phyloP scores from a whole-genome alignment of 2,329 filamentous ascomycete genomes.

The Penicillium corylophilum region DNA sequence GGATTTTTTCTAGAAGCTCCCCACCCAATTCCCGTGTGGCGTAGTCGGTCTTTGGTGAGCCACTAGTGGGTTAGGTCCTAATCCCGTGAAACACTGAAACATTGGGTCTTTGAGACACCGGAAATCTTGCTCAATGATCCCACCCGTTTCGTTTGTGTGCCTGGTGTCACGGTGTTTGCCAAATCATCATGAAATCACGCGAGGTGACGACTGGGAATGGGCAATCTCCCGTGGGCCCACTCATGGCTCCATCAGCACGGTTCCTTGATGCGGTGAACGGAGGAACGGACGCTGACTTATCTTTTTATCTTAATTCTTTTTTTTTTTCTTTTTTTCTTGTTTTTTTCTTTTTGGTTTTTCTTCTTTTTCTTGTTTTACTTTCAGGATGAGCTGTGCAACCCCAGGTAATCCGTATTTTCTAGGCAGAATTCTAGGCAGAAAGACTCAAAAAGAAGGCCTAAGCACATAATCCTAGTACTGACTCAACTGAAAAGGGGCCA shows the following conservation, averaged over 20 bases:
- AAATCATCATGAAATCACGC: conserved; percentile 26
- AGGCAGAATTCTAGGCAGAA: too few species aligned
- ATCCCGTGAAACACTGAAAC: too few species aligned
- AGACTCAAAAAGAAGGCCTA: background rate
- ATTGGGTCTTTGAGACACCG: conserved; percentile 3
- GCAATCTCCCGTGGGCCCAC: conserved; percentile 29
- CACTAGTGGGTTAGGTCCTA: conserved; percentile 10
- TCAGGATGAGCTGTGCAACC: conserved; percentile 3
- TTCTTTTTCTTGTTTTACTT: conserved; percentile 1
- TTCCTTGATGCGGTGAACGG: conserved; percentile 23
- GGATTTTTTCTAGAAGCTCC: conserved; percentile 27
- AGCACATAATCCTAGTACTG: background rate
- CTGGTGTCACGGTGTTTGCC: conserved; percentile 3
- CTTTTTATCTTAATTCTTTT: background rate
- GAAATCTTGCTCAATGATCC: background rate
- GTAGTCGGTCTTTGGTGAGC: conserved; percentile 9
- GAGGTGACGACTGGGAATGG: conserved; percentile 25
- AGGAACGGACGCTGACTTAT: conserved; percentile 4
- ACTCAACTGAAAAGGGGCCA: conserved; percentile 5
- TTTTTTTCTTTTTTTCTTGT: conserved; percentile 2
- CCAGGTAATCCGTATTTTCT: background rate
- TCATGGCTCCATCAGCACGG: conserved; percentile 21
- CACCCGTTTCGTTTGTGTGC: background rate
- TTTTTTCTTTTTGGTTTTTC: conserved; percentile 2
- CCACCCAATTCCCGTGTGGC: conserved; percentile 19